Evolutionary conservation across 805 yeast genomes (phyloP), one percentile per base, ranked within the genome.

Genomic region (Ogataea pini): DNA sequence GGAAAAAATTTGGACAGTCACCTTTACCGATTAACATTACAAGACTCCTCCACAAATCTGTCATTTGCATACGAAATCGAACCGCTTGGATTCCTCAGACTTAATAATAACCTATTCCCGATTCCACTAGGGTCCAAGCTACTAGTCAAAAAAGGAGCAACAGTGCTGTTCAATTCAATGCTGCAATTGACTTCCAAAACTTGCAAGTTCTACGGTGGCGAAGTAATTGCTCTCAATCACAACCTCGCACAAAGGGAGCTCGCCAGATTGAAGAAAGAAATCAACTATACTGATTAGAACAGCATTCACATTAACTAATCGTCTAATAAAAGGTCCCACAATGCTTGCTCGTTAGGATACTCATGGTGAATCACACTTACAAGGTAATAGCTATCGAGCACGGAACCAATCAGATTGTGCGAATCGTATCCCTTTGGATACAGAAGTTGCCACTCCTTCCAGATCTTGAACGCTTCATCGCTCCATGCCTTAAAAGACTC

Each of bases 401-500:
- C 75, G 16, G 72, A 63, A 47, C 79, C 78, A 54, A 94, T 76
- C 57, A 92, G 75, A 41, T 78, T 69, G 60, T 76, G 79, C n/a
- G 90, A 71, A 20, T 69, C 69, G 12, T 82, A 67, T 64, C 68
- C 69, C 72, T 75, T 70, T 55, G 82, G 78, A 64, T 90, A 94
- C 47, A 94, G 73, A 54, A 85, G 76, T 41, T 86, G 86, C 99
- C 99, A 94, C 65, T 91, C 96, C 34, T 75, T 69, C 94, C 97
- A 88, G 51, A 94, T 86, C 48, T 81, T 77, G 68, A 89, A 94
- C 0, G 96, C 96, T 66, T 94, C 99, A 60, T 91, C 97, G 57
- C 85, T 80, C 99, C 99, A 94, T 0, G 97, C 97, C 56, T 80
- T 79, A 72, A 94, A 92, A 1, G 97, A 89, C 58, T 90, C 96